Percentiles rank a stretch among this genome's conserved stretches.
Conservation (phyloP, 768 basidiomycete genomes). For the Lentinula sp. region DNA sequence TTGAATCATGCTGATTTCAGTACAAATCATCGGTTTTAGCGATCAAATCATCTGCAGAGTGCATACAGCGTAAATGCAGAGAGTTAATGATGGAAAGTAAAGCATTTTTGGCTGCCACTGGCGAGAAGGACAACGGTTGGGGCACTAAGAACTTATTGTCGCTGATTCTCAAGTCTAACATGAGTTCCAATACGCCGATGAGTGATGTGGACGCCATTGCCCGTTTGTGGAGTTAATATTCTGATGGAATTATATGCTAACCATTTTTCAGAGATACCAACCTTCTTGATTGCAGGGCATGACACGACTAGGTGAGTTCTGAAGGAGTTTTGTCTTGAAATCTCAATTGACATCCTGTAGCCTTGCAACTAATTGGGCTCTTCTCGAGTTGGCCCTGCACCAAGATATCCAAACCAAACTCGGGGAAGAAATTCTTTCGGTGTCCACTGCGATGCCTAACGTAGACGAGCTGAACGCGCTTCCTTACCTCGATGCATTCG, state of each 20-base stretch:
- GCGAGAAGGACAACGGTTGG: slow-evolving; percentile 10
- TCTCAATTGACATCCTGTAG: slow-evolving; percentile 13
- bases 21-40: background rate
- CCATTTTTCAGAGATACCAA: slow-evolving; percentile 24
- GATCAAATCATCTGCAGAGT: background rate
- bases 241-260: background rate
- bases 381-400: slow-evolving; percentile 48
- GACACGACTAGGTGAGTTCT: slow-evolving; percentile 10
- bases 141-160: slow-evolving; percentile 40
- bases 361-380: slow-evolving; percentile 49
- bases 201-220: slow-evolving; percentile 42
- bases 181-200: slow-evolving; percentile 39
- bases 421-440: slow-evolving; percentile 46
- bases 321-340: background rate
- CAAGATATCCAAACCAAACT: slow-evolving; percentile 49
- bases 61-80: slow-evolving; percentile 14
- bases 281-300: slow-evolving; percentile 35
- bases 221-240: slow-evolving; percentile 6
- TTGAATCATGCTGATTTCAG: too few species aligned
- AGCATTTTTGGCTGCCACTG: slow-evolving; percentile 12
- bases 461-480: slow-evolving; percentile 68
- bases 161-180: slow-evolving; percentile 42
- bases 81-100: slow-evolving; percentile 48
- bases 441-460: slow-evolving; percentile 50
- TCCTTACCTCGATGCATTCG: slow-evolving; percentile 61